Conservation (phyloP, 2,329 filamentous ascomycete species). For the Colletotrichum somersetense region DNA sequence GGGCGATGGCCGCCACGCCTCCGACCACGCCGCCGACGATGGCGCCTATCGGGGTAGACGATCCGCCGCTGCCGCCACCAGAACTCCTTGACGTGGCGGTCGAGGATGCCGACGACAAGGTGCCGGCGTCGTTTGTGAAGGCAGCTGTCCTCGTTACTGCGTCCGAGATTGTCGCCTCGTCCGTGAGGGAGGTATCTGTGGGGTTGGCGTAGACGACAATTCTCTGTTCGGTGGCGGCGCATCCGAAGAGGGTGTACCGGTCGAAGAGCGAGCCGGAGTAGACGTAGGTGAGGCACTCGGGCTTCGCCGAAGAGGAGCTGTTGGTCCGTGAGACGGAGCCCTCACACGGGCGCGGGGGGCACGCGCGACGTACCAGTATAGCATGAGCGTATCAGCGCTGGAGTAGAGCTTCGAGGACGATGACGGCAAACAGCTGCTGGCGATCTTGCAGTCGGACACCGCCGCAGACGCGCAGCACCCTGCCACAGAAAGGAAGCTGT, state of each 20-base stretch:
- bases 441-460: slow-evolving; percentile 40
- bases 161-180: slow-evolving; percentile 8
- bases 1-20: slow-evolving; percentile 49
- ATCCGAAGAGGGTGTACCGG: slow-evolving; percentile 50
- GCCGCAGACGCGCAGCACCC: slow-evolving; percentile 51
- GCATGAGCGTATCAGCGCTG: slow-evolving; percentile 46
- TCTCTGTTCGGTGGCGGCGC: slow-evolving; percentile 44
- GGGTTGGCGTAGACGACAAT: slow-evolving; percentile 45
- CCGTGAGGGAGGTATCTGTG: slow-evolving; percentile 28
- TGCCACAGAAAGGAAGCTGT: slow-evolving; percentile 45
- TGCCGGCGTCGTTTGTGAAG: background rate
- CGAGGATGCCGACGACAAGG: slow-evolving; percentile 3
- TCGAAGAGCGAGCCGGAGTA: slow-evolving; percentile 44
- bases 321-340: background rate
- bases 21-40: slow-evolving; percentile 56
- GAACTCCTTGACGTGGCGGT: slow-evolving; percentile 51
- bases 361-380: slow-evolving; percentile 49
- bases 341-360: background rate
- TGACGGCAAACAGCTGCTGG: slow-evolving; percentile 48
- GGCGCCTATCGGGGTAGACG: slow-evolving; percentile 49
- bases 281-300: slow-evolving; percentile 49
- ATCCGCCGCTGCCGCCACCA: slow-evolving; percentile 51
- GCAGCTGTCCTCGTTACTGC: background rate
- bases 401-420: slow-evolving; percentile 43
- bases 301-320: slow-evolving; percentile 44